Base-by-base conservation (phyloP, 1,284 basidiomycete genomes). In the Heterobasidion occidentale region DNA sequence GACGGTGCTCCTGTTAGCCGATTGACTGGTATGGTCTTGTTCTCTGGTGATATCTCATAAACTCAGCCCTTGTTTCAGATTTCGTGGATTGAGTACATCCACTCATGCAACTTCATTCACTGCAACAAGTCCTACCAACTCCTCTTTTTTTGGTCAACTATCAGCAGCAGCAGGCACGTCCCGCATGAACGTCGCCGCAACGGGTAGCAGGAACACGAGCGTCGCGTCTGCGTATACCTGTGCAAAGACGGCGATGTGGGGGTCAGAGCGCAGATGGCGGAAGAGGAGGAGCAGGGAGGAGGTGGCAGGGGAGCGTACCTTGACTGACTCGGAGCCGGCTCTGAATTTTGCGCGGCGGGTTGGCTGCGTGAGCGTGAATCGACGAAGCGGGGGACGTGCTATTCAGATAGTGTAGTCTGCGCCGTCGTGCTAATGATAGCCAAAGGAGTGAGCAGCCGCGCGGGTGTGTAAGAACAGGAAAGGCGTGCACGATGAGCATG, bases 21-120 rank as follows among this genome's bases (percentile, higher is more conserved):
- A 99, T 70, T 97, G 99, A 75, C 78, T 99, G 68, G 94, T 95
- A 68, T 69, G 84, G 75, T 48, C 12, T 34, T 56, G 46, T 34
- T 59, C 45, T 48, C 35, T 64, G 46, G 51, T 36, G 52, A 65
- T 60, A 62, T 4, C 7, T 46, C 27, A 15, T 56, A 54, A 51
- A 57, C 35, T 19, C 35, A 4, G 54, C 35, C 36, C 47, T 48
- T 48, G 15, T 48, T 51, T 36, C 65, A 97, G 94, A 95, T 99
- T 69, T 98, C 95, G 51, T 93, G 95, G 62, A 93, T 99, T 69
- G 96, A 99, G 73, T 98, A 98, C 77, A 94, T 98, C 64, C 97
- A 99, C 77, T 98, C 95, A 19, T 92, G 95, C 69, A 99, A 99
- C 79, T 99, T 98, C 73, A 98, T 99, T 63, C 97, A 99, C 73